Conservation (phyloP, 306 rosid genomes). For the Quercus alba region DNA sequence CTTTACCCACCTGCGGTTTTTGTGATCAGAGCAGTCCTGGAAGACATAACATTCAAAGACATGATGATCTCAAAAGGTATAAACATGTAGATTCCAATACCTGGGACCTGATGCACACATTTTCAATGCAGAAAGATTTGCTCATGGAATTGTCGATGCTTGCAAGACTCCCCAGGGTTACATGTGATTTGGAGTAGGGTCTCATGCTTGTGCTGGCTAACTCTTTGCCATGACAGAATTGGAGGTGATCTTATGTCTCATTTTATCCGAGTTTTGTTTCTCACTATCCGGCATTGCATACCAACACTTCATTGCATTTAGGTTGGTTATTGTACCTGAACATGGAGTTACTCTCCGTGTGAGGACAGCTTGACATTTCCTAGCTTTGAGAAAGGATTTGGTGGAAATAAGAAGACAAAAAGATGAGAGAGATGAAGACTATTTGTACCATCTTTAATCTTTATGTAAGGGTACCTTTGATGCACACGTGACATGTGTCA, state of each 20-base stretch:
- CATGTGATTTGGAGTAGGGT: slow-evolving; percentile 57
- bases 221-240: slow-evolving; percentile 54
- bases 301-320: slow-evolving; percentile 26
- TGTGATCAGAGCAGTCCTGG: slow-evolving; percentile 28
- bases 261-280: slow-evolving; percentile 27
- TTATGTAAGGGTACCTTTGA: too few species aligned
- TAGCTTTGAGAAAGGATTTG: too few species aligned
- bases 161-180: slow-evolving; percentile 49
- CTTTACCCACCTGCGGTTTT: slow-evolving; percentile 48
- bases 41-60: slow-evolving; percentile 44
- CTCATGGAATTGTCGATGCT: slow-evolving; percentile 48
- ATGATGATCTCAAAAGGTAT: slow-evolving; percentile 31
- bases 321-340: background rate
- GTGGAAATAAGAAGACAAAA: too few species aligned
- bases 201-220: slow-evolving; percentile 56
- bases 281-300: slow-evolving; percentile 19
- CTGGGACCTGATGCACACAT: slow-evolving; percentile 59
- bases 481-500: too few species aligned
- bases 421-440: too few species aligned
- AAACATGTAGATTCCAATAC: slow-evolving; percentile 52
- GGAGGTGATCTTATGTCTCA: slow-evolving; percentile 14
- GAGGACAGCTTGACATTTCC: too few species aligned
- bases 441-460: too few species aligned
- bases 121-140: slow-evolving; percentile 67
- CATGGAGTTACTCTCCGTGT: too few species aligned